Percentiles rank a stretch among this genome's conserved stretches.
Evolutionary conservation across 2,329 filamentous ascomycete species (phyloP).

Genomic region (Gaeumannomyces tritici): DNA sequence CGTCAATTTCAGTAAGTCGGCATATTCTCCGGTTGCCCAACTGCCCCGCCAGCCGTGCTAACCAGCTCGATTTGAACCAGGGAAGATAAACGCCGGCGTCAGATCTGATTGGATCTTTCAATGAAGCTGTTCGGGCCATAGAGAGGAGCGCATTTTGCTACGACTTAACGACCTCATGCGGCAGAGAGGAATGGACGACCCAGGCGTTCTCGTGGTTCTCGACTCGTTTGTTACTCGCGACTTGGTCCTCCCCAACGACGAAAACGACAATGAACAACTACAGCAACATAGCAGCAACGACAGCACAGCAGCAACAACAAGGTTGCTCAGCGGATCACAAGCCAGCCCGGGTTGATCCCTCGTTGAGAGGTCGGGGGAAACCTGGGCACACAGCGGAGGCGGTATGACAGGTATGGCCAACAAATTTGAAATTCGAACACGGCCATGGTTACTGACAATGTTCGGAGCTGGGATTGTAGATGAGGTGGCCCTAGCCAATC

Average conservation of each 20-base stretch:
- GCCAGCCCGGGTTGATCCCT: not conserved
- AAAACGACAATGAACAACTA: not conserved
- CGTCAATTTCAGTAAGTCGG: not conserved
- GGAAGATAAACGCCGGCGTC: not conserved
- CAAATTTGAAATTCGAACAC: not conserved
- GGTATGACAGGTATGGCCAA: not conserved
- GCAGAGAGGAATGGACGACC: not conserved
- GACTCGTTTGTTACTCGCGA: not conserved
- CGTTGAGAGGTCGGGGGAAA: not conserved
- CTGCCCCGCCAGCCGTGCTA: not conserved
- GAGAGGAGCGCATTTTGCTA: not conserved
- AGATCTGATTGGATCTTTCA: not conserved
- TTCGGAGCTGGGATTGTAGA: not conserved
- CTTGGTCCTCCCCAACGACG: not conserved
- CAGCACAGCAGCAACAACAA: not conserved
- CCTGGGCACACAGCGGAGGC: not conserved
- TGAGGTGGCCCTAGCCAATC: not conserved
- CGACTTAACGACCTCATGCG: not conserved
- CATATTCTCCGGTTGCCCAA: not conserved
- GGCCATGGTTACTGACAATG: not conserved
- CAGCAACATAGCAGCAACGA: not conserved
- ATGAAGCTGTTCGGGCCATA: not conserved
- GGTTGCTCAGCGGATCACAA: not conserved
- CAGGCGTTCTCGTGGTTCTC: not conserved
- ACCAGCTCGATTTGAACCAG: not conserved